Percentiles rank a stretch among this genome's conserved stretches.
These are phyloP conservation scores for Fusarium equiseti DNA, from an alignment of 2,329 filamentous ascomycete species.

Conservation along the genomic window DNA sequence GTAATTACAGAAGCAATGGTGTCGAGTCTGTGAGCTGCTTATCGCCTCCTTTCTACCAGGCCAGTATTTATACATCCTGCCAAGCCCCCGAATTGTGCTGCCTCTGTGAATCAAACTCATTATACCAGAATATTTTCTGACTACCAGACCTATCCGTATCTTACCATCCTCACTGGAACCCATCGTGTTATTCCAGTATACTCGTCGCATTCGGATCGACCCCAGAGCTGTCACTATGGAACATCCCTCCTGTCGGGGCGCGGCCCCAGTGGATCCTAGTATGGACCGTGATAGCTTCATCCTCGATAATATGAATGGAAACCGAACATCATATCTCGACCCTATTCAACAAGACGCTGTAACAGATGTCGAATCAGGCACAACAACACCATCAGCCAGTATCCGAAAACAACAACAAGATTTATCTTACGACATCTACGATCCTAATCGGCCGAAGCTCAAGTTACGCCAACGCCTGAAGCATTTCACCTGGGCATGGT, in stretches of 20 bases:
- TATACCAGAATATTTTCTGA: background rate
- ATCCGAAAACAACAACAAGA: background rate
- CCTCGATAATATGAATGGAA: conserved; percentile 6
- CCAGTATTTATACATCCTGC: conserved; percentile 16
- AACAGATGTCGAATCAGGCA: conserved; percentile 18
- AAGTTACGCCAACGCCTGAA: conserved; percentile 59
- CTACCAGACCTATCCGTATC: background rate
- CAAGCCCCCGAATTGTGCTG: conserved; percentile 1
- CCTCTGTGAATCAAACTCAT: background rate
- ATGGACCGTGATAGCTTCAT: conserved; percentile 19
- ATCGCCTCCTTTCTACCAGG: background rate
- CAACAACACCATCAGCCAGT: conserved; percentile 22
- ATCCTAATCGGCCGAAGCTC: conserved; percentile 49
- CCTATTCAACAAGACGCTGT: background rate
- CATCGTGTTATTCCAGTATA: background rate
- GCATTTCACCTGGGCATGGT: conserved; percentile 81
- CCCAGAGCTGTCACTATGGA: background rate
- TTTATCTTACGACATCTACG: conserved; percentile 24
- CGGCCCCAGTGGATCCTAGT: background rate
- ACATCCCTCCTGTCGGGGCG: conserved; percentile 1
- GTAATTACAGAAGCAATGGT: conserved; percentile 17
- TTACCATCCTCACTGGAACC: background rate
- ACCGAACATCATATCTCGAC: background rate
- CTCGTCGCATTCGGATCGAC: background rate
- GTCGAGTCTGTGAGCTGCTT: conserved; percentile 4